Conservation (phyloP, 352 stramenopile species). For the Globisporangium heterothallicum region DNA sequence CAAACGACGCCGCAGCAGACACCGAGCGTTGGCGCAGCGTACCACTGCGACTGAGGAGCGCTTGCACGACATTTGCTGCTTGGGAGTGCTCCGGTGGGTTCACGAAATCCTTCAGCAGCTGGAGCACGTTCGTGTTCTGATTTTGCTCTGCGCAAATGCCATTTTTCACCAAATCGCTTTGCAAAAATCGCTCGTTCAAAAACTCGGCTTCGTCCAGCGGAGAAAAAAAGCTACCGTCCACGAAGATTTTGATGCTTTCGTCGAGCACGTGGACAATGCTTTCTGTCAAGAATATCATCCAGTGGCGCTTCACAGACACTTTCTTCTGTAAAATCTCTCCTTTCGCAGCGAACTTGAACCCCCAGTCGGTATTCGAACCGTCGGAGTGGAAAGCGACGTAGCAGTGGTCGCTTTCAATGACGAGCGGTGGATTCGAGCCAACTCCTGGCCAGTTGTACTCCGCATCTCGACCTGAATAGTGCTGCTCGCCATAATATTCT, state of each 20-base stretch:
- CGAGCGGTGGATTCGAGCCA: slow-evolving; percentile 45
- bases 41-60: slow-evolving; percentile 28
- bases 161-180: slow-evolving; percentile 67
- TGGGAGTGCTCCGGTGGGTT: slow-evolving; percentile 28
- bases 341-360: slow-evolving; percentile 67
- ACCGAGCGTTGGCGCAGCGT: slow-evolving; percentile 9
- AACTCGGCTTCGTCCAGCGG: slow-evolving; percentile 46
- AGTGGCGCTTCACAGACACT: slow-evolving; percentile 49
- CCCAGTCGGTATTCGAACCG: slow-evolving; percentile 79
- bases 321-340: slow-evolving; percentile 64
- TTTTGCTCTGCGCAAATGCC: slow-evolving; percentile 36
- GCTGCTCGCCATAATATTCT: slow-evolving; percentile 58
- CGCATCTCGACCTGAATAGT: slow-evolving; percentile 69
- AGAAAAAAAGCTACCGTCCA: slow-evolving; percentile 40
- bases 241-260: slow-evolving; percentile 41
- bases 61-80: slow-evolving; percentile 39
- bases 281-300: slow-evolving; percentile 51
- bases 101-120: slow-evolving; percentile 58
- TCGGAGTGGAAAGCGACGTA: slow-evolving; percentile 85
- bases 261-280: slow-evolving; percentile 41
- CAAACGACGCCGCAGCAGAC: slow-evolving; percentile 31
- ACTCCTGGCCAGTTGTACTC: slow-evolving; percentile 83
- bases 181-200: slow-evolving; percentile 43
- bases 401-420: slow-evolving; percentile 75
- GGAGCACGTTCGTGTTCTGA: slow-evolving; percentile 53